phyloP scores from a whole-genome alignment of 169 alveolate species.

The Theileria orientalis region DNA sequence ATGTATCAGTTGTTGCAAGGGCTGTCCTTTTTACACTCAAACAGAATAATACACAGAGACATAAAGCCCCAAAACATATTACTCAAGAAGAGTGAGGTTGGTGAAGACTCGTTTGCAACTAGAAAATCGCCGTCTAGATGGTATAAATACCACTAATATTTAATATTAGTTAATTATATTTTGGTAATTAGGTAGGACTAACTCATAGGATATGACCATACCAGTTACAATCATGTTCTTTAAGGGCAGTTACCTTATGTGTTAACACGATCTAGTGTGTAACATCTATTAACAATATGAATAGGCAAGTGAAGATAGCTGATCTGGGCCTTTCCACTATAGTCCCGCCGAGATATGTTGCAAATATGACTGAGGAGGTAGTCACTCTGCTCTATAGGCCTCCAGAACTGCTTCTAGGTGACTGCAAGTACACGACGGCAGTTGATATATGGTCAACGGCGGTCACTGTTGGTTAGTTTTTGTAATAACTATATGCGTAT shows the following conservation, averaged over 20 bases:
- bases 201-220: too few relatives aligned
- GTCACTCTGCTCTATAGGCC: conserved; percentile 77
- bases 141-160: too few relatives aligned
- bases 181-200: neutral
- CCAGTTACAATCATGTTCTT: too few relatives aligned
- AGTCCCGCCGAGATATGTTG: conserved; percentile 67
- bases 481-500: conserved; percentile 9
- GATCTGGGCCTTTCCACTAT: conserved; percentile 74
- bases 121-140: conserved; percentile 50
- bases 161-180: too few relatives aligned
- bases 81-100: conserved; percentile 58
- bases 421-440: conserved; percentile 66
- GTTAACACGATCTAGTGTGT: conserved; percentile 39
- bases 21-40: conserved; percentile 66
- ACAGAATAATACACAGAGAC: conserved; percentile 76
- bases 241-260: conserved; percentile 47
- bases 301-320: conserved; percentile 71
- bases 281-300: too few relatives aligned
- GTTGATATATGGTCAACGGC: conserved; percentile 80
- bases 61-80: conserved; percentile 78
- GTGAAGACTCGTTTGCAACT: conserved; percentile 12
- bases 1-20: conserved; percentile 77
- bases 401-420: conserved; percentile 73
- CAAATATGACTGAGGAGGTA: conserved; percentile 75
- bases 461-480: conserved; percentile 67